phyloP scores from a whole-genome alignment of 2,329 filamentous ascomycete genomes.

The Penicillium sp. region DNA sequence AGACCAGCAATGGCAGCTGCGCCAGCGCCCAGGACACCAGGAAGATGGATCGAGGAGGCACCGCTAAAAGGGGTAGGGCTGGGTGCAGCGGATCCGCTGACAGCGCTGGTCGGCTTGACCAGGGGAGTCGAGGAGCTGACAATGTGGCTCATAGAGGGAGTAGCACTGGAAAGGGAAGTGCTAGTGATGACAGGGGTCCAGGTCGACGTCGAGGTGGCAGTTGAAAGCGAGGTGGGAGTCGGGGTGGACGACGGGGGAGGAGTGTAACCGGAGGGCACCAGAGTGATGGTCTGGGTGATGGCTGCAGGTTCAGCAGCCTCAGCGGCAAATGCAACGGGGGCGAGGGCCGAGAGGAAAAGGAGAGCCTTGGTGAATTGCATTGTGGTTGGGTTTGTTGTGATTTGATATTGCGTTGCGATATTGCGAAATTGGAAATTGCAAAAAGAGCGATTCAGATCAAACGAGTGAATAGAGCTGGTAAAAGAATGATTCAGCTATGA shows the following conservation, averaged over 20 bases:
- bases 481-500: conserved; percentile 36
- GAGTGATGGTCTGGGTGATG: conserved; percentile 30
- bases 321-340: conserved; percentile 31
- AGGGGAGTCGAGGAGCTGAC: conserved; percentile 23
- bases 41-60: conserved; percentile 25
- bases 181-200: conserved; percentile 15
- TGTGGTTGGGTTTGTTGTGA: conserved; percentile 12
- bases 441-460: conserved; percentile 3
- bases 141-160: conserved; percentile 9
- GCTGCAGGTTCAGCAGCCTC: conserved; percentile 20
- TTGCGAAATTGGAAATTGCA: background rate
- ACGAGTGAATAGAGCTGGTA: conserved; percentile 36
- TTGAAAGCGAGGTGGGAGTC: conserved; percentile 21
- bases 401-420: background rate
- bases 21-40: conserved; percentile 32
- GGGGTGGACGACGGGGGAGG: conserved; percentile 21
- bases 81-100: conserved; percentile 1
- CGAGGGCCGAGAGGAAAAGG: conserved; percentile 30
- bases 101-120: conserved; percentile 16
- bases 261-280: conserved; percentile 25
- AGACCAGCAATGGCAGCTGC: conserved; percentile 34
- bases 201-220: conserved; percentile 13
- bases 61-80: conserved; percentile 18
- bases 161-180: conserved; percentile 15
- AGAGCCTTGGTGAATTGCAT: conserved; percentile 40